Evolutionary conservation across 768 basidiomycete genomes (phyloP).

Genomic region (Phallus indusiatus): DNA sequence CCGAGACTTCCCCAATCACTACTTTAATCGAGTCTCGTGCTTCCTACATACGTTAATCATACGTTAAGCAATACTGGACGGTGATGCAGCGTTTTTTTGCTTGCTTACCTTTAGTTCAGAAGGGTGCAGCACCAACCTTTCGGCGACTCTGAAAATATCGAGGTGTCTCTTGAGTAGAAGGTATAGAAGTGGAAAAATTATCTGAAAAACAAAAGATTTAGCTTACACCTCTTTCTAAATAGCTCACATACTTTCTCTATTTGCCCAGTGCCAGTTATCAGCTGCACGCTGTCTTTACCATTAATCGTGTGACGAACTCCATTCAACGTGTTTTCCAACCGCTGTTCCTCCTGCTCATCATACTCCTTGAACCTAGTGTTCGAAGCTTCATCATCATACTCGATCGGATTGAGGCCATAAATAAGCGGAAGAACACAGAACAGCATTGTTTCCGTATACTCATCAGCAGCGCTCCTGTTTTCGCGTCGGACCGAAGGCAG

Average conservation of each 20-base stretch:
- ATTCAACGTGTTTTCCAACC: conserved; percentile 17
- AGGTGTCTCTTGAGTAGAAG: conserved; percentile 14
- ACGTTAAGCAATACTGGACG: not conserved
- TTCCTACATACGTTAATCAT: not conserved
- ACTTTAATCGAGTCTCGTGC: not conserved
- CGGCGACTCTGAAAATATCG: conserved; percentile 17
- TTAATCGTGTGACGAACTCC: conserved; percentile 21
- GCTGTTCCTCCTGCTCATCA: conserved; percentile 17
- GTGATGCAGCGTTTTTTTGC: not conserved
- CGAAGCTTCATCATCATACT: not conserved
- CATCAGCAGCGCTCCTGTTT: not conserved
- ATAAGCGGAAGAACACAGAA: not conserved
- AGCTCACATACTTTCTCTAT: conserved; percentile 19
- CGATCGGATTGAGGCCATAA: not conserved
- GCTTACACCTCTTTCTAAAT: not conserved
- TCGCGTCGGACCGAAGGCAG: not conserved
- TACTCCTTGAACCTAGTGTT: conserved; percentile 1
- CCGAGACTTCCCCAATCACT: conserved; percentile 10
- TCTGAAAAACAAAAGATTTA: conserved; percentile 3
- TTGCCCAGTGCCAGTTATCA: conserved; percentile 19
- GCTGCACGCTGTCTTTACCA: conserved; percentile 18
- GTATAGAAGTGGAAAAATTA: conserved; percentile 11
- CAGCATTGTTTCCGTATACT: not conserved
- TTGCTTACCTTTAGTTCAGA: conserved; percentile 15
- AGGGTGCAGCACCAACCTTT: conserved; percentile 18